A percentile compares a stretch with the other conserved stretches of the same genome.
Evolutionary conservation across 1,284 basidiomycete species (phyloP).

Genomic region (Mycena sp.): DNA sequence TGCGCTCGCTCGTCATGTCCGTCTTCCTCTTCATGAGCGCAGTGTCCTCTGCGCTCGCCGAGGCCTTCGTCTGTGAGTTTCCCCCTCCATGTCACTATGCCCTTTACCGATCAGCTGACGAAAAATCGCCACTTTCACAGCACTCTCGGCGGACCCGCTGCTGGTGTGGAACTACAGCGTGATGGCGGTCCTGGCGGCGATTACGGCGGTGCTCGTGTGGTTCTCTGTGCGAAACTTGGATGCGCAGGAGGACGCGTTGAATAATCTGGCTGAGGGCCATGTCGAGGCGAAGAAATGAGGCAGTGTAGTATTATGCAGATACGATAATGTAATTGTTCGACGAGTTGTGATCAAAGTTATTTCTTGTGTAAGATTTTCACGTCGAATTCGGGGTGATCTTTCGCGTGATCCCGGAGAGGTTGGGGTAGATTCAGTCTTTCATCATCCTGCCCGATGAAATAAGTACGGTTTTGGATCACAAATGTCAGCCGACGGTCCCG

Average conservation of each 20-base stretch:
- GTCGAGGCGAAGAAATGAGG: constrained; percentile 60
- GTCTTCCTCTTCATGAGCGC: constrained; percentile 78
- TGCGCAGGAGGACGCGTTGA: no score
- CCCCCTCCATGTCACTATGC: constrained; percentile 47
- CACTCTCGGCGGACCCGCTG: constrained; percentile 46
- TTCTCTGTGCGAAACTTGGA: constrained; percentile 38
- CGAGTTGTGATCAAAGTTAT: no score
- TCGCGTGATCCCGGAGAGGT: no score
- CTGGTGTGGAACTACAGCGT: constrained; percentile 51
- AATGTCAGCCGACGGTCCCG: no score
- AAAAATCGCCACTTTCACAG: constrained; percentile 30
- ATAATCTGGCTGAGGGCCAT: no score
- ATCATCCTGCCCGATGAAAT: no score
- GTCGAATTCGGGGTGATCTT: no score
- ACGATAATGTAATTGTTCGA: no score
- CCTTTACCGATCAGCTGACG: constrained; percentile 40
- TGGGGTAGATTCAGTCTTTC: no score
- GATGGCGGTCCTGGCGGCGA: constrained; percentile 52
- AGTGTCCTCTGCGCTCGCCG: constrained; percentile 70
- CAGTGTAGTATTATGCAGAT: no score
- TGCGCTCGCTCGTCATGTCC: constrained; percentile 80
- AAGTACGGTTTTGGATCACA: no score
- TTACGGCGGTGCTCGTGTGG: constrained; percentile 66
- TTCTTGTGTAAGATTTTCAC: no score
- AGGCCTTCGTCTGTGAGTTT: constrained; percentile 72